Conservation (phyloP, 768 basidiomycete genomes). For the Podaxis carcinomalis region DNA sequence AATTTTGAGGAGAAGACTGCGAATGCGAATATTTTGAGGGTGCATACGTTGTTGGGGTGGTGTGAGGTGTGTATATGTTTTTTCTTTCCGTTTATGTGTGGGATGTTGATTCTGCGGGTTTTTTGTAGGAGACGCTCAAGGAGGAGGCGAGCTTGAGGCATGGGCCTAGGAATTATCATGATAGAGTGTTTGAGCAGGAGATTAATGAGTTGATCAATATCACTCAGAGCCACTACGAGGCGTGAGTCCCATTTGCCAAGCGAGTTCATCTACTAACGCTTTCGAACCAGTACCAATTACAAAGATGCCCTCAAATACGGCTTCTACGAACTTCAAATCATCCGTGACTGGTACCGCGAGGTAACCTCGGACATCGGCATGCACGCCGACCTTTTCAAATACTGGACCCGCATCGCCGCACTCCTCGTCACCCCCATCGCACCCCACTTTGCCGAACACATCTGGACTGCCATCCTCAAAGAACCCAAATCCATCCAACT, state of each 20-base stretch:
- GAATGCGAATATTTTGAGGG: conserved; percentile 91
- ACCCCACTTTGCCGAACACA: conserved; percentile 91
- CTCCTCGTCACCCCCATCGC: conserved; percentile 84
- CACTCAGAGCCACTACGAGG: conserved; percentile 76
- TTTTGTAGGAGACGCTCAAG: conserved; percentile 69
- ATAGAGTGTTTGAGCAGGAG: conserved; percentile 88
- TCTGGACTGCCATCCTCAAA: conserved; percentile 75
- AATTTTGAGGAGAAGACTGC: conserved; percentile 99
- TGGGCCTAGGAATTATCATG: conserved; percentile 79
- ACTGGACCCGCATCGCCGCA: conserved; percentile 81
- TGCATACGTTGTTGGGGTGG: conserved; percentile 90
- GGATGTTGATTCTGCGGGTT: neutral
- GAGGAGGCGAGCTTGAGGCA: conserved; percentile 67
- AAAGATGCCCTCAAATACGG: conserved; percentile 95
- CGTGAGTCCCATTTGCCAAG: conserved; percentile 44
- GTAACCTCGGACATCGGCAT: conserved; percentile 86
- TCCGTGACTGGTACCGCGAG: conserved; percentile 95
- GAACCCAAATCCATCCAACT: conserved; percentile 74
- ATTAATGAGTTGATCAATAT: conserved; percentile 80
- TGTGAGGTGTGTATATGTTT: conserved; percentile 57
- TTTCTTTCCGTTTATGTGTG: neutral
- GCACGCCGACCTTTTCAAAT: conserved; percentile 82
- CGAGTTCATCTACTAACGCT: neutral
- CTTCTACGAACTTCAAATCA: conserved; percentile 91
- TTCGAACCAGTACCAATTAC: conserved; percentile 69